Evolutionary conservation across 169 alveolate genomes (phyloP), one percentile per base, ranked within the genome.

Genomic region (Plasmodium cynomolgi): DNA sequence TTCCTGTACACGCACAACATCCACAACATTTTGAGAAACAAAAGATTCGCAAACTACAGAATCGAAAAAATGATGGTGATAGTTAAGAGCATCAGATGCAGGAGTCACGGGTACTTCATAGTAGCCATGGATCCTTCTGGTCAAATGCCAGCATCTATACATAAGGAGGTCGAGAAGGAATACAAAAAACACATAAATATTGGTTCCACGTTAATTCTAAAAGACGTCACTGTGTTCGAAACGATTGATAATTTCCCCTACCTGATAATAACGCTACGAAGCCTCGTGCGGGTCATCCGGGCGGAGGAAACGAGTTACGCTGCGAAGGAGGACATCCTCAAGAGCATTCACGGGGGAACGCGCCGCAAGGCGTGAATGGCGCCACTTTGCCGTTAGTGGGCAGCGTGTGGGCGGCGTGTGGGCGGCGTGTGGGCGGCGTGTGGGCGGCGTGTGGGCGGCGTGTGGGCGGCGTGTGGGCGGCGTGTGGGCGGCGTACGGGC

Each of bases 111-210:
- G 4, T 90, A 80, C 44, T 90, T 90, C 54, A 37, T 90, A 11
- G 54, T 90, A 6, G 82, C 33, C n/a, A 90, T 90, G 94, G 94
- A 90, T 3, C 94, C 94, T 11, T 90, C 94, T 0, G 94, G 94
- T 2, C 94, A 90, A 3, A 90, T 90, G 94, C 91, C 94, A 29
- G 94, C 94, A 9, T 90, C 91, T 62, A 13, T 90, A 79, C 94
- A 90, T 90, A 80, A 90, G 72, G 94, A 90, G 74, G 83, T 90
- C 26, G 91, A 90, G 74, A 90, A 62, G 39, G 94, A 90, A 80
- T 90, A 90, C 50, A 79, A 90, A 34, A 90, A 90, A 62, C 23
- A 62, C 33, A 90, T 90, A 20, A 85, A 80, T 80, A 72, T 90
- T 17, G 94, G 94, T 13, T 90, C 91, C 17, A 90, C 94, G 1